Conservation (phyloP, 2,329 filamentous ascomycete genomes). For the Nigrograna mackinnonii region DNA sequence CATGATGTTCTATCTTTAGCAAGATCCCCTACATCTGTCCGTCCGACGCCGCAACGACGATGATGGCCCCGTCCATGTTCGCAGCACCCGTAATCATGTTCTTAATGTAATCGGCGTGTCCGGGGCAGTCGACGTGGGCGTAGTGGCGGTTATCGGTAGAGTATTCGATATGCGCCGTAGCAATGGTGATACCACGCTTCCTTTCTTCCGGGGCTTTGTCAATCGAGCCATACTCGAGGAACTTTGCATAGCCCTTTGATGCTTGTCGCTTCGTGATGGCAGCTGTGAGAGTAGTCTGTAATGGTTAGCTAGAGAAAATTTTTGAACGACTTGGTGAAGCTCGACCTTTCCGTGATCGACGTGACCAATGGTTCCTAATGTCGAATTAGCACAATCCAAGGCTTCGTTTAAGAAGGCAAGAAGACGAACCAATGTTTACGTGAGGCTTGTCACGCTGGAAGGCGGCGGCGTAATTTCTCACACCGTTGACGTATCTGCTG, state of each 20-base stretch:
- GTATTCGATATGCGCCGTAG: slow-evolving; percentile 98
- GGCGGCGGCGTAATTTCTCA: slow-evolving; percentile 63
- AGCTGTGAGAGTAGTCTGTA: slow-evolving; percentile 92
- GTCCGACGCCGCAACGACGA: slow-evolving; percentile 96
- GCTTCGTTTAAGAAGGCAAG: slow-evolving; percentile 69
- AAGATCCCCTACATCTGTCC: slow-evolving; percentile 79
- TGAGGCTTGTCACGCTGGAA: slow-evolving; percentile 95
- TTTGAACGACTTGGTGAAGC: slow-evolving; percentile 4
- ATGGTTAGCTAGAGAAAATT: slow-evolving; percentile 21
- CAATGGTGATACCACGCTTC: slow-evolving; percentile 99
- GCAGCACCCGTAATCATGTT: slow-evolving; percentile 99
- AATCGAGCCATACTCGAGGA: slow-evolving; percentile 96
- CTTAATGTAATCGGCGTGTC: slow-evolving; percentile 99
- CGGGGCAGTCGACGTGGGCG: slow-evolving; percentile 99
- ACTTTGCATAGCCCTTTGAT: slow-evolving; percentile 90
- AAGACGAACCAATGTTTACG: slow-evolving; percentile 84
- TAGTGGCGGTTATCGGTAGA: slow-evolving; percentile 93
- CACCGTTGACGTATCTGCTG: slow-evolving; percentile 67
- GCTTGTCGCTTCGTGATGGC: slow-evolving; percentile 98
- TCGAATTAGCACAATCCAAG: slow-evolving; percentile 8
- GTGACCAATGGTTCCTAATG: slow-evolving; percentile 89
- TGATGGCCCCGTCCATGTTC: slow-evolving; percentile 99
- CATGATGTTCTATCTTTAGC: neutral
- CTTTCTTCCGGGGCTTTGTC: slow-evolving; percentile 99
- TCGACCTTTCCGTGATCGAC: slow-evolving; percentile 98